A percentile compares a stretch with the other conserved stretches of the same genome.
phyloP scores from a whole-genome alignment of 805 yeast species.

The Nakazawaea holstii region DNA sequence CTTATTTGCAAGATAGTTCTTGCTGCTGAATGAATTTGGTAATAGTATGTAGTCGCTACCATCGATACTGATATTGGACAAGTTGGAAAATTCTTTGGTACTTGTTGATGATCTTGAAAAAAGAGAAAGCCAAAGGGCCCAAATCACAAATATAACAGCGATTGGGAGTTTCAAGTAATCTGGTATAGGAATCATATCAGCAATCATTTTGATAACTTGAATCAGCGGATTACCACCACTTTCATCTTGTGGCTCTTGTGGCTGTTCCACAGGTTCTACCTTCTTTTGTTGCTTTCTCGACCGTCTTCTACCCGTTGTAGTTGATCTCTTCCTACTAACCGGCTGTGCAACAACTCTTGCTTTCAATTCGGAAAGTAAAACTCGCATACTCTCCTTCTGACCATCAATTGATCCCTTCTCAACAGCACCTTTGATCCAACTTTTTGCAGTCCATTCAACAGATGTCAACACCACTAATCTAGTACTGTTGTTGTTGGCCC shows the following conservation, averaged over 20 bases:
- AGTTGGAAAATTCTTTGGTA: constrained; percentile 6
- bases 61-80: constrained; percentile 21
- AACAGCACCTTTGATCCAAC: constrained; percentile 74
- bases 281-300: constrained; percentile 16
- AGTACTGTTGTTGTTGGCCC: constrained; percentile 59
- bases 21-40: constrained; percentile 30
- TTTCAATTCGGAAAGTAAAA: constrained; percentile 42
- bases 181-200: constrained; percentile 16
- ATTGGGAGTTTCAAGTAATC: constrained; percentile 18
- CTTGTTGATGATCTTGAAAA: constrained; percentile 2
- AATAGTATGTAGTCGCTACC: constrained; percentile 32
- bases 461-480: constrained; percentile 45
- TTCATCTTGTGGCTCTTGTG: constrained; percentile 11
- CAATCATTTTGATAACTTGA: constrained; percentile 11
- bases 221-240: constrained; percentile 11
- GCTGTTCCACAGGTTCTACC: constrained; percentile 22
- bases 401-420: constrained; percentile 74
- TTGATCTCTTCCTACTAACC: constrained; percentile 11
- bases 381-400: constrained; percentile 54
- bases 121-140: constrained; percentile 14
- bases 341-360: constrained; percentile 22
- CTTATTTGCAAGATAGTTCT: constrained; percentile 25
- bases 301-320: constrained; percentile 15
- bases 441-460: constrained; percentile 68
- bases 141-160: constrained; percentile 15